These are phyloP conservation scores for Fusarium buxicola DNA, from an alignment of 2,329 filamentous ascomycete species.

Conservation along the genomic window DNA sequence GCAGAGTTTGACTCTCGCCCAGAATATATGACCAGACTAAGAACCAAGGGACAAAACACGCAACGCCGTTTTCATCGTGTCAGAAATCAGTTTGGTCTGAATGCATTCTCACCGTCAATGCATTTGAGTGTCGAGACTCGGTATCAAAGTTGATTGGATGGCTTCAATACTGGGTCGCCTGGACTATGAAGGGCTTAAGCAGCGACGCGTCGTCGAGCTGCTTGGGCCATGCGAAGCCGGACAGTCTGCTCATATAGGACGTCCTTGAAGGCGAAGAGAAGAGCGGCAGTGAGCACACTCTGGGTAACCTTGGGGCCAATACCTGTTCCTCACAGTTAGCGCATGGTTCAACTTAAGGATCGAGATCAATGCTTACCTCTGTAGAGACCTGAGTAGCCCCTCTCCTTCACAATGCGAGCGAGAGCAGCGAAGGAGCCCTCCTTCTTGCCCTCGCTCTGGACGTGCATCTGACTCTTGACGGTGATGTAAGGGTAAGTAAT, in stretches of 20 bases:
- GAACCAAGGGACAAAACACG: conserved; percentile 17
- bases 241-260: conserved; percentile 88
- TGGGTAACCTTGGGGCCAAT: conserved; percentile 97
- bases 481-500: conserved; percentile 99
- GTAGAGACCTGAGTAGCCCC: conserved; percentile 93
- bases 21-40: conserved; percentile 3
- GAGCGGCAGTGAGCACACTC: conserved; percentile 94
- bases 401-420: conserved; percentile 82
- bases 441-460: conserved; percentile 81
- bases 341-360: neutral
- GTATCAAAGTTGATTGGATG: conserved; percentile 16
- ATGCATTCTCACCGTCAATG: conserved; percentile 29
- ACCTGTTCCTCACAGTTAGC: conserved; percentile 63
- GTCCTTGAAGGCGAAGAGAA: conserved; percentile 98
- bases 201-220: conserved; percentile 54
- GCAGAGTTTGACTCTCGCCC: conserved; percentile 9
- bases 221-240: conserved; percentile 65
- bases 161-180: conserved; percentile 13
- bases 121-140: conserved; percentile 22
- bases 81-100: conserved; percentile 20
- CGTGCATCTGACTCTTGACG: conserved; percentile 97
- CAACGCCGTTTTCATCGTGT: conserved; percentile 29
- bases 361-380: conserved; percentile 72
- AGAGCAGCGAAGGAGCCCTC: conserved; percentile 85
- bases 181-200: conserved; percentile 42